Evolutionary conservation across 768 basidiomycete genomes (phyloP).

Genomic region (Hemileccinum impolitum): DNA sequence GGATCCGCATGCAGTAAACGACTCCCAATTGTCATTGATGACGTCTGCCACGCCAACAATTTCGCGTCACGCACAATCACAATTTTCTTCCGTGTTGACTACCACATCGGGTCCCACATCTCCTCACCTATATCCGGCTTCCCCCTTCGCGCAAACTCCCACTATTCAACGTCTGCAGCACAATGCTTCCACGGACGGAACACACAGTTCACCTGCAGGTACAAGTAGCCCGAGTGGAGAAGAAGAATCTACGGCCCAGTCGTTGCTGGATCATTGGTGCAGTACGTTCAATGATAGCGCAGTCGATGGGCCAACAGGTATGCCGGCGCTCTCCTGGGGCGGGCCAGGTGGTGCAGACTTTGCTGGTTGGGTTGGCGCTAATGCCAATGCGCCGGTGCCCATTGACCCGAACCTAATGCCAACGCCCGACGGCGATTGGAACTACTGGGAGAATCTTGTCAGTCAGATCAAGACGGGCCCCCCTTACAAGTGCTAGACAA

Average conservation of each 20-base stretch:
- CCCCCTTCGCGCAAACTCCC: slow-evolving; percentile 39
- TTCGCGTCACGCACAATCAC: slow-evolving; percentile 15
- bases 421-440: slow-evolving; percentile 67
- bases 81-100: slow-evolving; percentile 25
- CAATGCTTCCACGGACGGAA: slow-evolving; percentile 37
- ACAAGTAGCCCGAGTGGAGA: slow-evolving; percentile 71
- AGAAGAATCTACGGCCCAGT: slow-evolving; percentile 73
- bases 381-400: slow-evolving; percentile 35
- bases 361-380: slow-evolving; percentile 52
- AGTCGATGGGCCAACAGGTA: slow-evolving; percentile 47
- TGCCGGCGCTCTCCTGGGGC: slow-evolving; percentile 54
- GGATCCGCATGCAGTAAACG: slow-evolving; percentile 9
- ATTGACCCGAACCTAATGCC: slow-evolving; percentile 45
- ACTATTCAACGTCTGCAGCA: slow-evolving; percentile 62
- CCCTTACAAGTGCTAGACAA: slow-evolving; percentile 21
- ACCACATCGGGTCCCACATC: slow-evolving; percentile 17
- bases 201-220: slow-evolving; percentile 55
- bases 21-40: slow-evolving; percentile 37
- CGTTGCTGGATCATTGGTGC: slow-evolving; percentile 81
- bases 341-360: slow-evolving; percentile 56
- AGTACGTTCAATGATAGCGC: slow-evolving; percentile 71
- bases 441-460: slow-evolving; percentile 80
- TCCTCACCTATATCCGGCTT: slow-evolving; percentile 24
- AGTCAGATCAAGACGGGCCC: slow-evolving; percentile 44
- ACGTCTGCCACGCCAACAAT: slow-evolving; percentile 7